Conservation (phyloP, 2,329 filamentous ascomycete genomes). For the Boeremia lycopersici region DNA sequence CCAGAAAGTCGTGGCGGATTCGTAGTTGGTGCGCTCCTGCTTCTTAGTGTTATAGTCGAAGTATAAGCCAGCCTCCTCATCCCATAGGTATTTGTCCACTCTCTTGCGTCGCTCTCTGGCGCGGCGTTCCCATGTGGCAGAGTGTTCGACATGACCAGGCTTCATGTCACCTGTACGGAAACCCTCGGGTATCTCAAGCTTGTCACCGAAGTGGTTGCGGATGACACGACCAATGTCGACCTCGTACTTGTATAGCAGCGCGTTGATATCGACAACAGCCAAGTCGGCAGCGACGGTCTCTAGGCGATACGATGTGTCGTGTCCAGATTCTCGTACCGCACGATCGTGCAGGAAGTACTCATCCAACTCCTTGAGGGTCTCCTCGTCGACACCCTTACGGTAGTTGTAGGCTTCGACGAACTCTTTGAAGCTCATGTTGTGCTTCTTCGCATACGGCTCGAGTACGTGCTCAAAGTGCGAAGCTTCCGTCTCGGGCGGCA, state of each 20-base stretch:
- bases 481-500: slow-evolving; percentile 90
- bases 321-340: slow-evolving; percentile 92
- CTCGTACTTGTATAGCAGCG: slow-evolving; percentile 95
- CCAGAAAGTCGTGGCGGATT: slow-evolving; percentile 95
- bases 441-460: slow-evolving; percentile 80
- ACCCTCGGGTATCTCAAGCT: slow-evolving; percentile 78
- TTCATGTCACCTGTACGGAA: slow-evolving; percentile 72
- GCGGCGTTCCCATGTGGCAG: slow-evolving; percentile 87
- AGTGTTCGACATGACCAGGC: slow-evolving; percentile 76
- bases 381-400: slow-evolving; percentile 71
- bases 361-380: slow-evolving; percentile 70
- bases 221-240: slow-evolving; percentile 89
- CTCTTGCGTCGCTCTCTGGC: slow-evolving; percentile 81
- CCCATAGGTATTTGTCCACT: slow-evolving; percentile 95
- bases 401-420: slow-evolving; percentile 91
- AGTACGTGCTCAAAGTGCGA: slow-evolving; percentile 85
- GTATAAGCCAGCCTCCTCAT: slow-evolving; percentile 90
- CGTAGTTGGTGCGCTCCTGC: slow-evolving; percentile 81
- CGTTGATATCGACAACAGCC: slow-evolving; percentile 94
- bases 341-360: slow-evolving; percentile 96
- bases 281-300: slow-evolving; percentile 81
- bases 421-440: slow-evolving; percentile 79
- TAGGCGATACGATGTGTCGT: slow-evolving; percentile 93
- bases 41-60: slow-evolving; percentile 94
- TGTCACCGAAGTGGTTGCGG: slow-evolving; percentile 81